Evolutionary conservation across 2,329 filamentous ascomycete species (phyloP), one percentile per base, ranked within the genome.

Genomic region (Neofusicoccum kwambonambiense): DNA sequence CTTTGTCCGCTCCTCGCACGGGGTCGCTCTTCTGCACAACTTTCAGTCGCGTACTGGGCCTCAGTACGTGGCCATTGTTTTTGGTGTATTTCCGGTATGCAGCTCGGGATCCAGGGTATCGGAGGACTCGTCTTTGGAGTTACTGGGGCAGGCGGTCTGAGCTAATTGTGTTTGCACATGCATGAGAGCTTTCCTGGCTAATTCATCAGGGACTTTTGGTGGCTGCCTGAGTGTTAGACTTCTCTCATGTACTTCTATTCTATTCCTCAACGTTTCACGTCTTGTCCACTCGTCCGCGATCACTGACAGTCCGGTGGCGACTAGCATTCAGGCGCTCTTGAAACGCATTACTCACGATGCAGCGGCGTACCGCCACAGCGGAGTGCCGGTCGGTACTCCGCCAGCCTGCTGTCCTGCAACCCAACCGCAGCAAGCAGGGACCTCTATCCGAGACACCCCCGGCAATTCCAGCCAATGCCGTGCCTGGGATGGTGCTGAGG

Each of bases 181-280:
- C 58, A 62, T 50, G 44, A 62, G 47, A 62, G 58, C 31, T 12
- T 62, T 39, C 54, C 50, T 60, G 47, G 56, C 56, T 60, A 60
- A 60, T 60, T 45, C 56, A 60, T 60, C 41, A 60, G 56, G 56
- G 42, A 47, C 27, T 47, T 47, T 31, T 19, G 56, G 42, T 47
- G 42, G 56, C 56, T 60, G n/a, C 56, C 42, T 60, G 56, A 44
- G 56, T 60, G 27, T 60, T 60, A 60, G 56, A 60, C 41, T 60
- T 60, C 56, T 60, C 56, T 60, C 56, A 60, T 60, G 56, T 60
- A 60, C 56, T 60, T 60, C 41, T 60, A 60, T 60, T 15, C n/a
- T 13, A 60, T 15, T 31, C 15, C 31, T 39, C 8, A 22, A 35
- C 42, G 37, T 27, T 37, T 37, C 56, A 47, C 37, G 27, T 37